Percentiles rank a stretch among this genome's conserved stretches.
phyloP scores from a whole-genome alignment of 345 rosid genomes.

The Capsella bursapastoris region DNA sequence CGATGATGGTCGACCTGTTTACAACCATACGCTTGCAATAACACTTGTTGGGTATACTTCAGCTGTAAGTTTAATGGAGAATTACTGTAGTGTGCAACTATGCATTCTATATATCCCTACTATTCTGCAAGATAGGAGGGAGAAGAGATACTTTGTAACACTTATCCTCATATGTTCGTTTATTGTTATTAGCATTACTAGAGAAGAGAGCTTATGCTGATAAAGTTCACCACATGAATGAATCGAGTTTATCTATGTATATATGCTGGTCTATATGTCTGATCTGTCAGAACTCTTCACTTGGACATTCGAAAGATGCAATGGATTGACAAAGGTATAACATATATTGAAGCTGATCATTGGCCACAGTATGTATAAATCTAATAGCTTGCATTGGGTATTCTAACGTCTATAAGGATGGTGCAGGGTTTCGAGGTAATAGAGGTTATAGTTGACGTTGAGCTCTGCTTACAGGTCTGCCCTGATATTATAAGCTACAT shows the following conservation, averaged over 20 bases:
- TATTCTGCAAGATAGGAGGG: conserved; percentile 5
- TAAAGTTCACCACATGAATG: conserved; percentile 8
- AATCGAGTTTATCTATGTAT: conserved; percentile 35
- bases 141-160: too few relatives aligned
- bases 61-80: conserved; percentile 59
- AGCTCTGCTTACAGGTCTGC: conserved; percentile 83
- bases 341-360: not conserved
- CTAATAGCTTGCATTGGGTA: not conserved
- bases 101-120: not conserved
- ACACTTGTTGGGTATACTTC: conserved; percentile 91
- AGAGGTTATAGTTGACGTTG: conserved; percentile 78
- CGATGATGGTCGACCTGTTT: conserved; percentile 45
- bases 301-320: conserved; percentile 89
- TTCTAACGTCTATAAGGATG: conserved; percentile 32
- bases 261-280: conserved; percentile 79
- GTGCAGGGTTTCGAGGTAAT: conserved; percentile 85
- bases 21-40: conserved; percentile 84
- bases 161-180: too few relatives aligned
- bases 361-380: not conserved
- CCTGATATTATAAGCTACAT: conserved; percentile 1
- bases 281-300: conserved; percentile 80
- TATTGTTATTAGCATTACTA: too few relatives aligned
- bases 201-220: not conserved
- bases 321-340: conserved; percentile 72
- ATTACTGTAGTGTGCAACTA: too few relatives aligned